A percentile compares a stretch with the other conserved stretches of the same genome.
These are phyloP conservation scores for Aspergillus nidulans DNA, from an alignment of 495 filamentous ascomycete genomes.

Conservation along the genomic window DNA sequence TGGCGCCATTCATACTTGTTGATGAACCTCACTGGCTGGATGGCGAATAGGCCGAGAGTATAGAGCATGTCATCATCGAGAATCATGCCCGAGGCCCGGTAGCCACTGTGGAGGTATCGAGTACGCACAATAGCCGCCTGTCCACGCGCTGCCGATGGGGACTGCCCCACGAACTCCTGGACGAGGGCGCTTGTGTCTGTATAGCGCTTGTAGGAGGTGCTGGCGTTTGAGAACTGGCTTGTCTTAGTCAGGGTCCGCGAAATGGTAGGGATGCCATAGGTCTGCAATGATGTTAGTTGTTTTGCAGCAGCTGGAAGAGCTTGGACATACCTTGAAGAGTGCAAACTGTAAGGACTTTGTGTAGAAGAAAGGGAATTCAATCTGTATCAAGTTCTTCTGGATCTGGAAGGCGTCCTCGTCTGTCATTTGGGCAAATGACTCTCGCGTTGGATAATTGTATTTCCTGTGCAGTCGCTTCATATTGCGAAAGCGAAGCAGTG, in stretches of 20 bases:
- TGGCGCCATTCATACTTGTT: conserved; percentile 58
- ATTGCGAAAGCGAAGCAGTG: conserved; percentile 46
- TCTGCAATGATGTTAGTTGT: conserved; percentile 29
- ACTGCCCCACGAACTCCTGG: conserved; percentile 46
- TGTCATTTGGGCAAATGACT: conserved; percentile 58
- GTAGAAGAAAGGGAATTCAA: conserved; percentile 57
- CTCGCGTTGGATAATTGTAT: conserved; percentile 50
- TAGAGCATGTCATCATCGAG: conserved; percentile 63
- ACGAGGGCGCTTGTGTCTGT: conserved; percentile 59
- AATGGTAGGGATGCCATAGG: conserved; percentile 64
- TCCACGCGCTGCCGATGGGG: conserved; percentile 46
- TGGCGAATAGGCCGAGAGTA: conserved; percentile 59
- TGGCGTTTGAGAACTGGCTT: conserved; percentile 50
- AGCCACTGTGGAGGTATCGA: conserved; percentile 61
- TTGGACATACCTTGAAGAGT: conserved; percentile 50
- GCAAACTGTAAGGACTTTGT: conserved; percentile 59
- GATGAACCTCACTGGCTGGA: conserved; percentile 56
- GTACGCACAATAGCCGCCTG: conserved; percentile 55
- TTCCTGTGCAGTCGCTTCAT: conserved; percentile 40
- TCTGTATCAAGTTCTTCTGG: conserved; percentile 40
- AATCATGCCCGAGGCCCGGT: conserved; percentile 56
- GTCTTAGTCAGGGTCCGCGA: conserved; percentile 54
- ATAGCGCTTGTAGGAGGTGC: conserved; percentile 56
- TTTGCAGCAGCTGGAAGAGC: background rate
- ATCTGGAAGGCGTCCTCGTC: conserved; percentile 56